phyloP scores from a whole-genome alignment of 176 grass and related monocot species.

The Musa itinerans region DNA sequence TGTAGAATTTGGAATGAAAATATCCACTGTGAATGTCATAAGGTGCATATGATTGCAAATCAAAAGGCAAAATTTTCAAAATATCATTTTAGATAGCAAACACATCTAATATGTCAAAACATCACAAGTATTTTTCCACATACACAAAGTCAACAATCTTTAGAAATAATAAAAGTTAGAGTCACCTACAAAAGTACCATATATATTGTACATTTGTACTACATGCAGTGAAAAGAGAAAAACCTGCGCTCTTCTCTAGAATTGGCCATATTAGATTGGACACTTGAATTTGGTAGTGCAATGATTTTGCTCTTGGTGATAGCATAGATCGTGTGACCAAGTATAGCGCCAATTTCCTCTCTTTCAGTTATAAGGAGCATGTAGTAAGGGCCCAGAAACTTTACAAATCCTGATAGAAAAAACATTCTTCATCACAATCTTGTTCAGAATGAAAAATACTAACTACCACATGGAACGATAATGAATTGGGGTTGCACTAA shows the following conservation, averaged over 20 bases:
- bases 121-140: not conserved
- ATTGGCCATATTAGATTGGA: conserved; percentile 28
- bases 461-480: not conserved
- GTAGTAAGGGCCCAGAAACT: conserved; percentile 83
- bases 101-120: not conserved
- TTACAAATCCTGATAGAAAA: conserved; percentile 63
- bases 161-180: not conserved
- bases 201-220: too few relatives aligned
- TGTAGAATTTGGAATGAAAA: not conserved
- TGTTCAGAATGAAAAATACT: not conserved
- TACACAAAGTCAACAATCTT: too few relatives aligned
- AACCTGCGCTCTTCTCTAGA: conserved; percentile 54
- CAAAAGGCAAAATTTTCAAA: not conserved
- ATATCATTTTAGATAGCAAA: not conserved
- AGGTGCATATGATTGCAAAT: not conserved
- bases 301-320: conserved; percentile 61
- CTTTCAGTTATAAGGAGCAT: conserved; percentile 87
- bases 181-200: too few relatives aligned
- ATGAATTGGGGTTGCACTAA: not conserved
- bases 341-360: conserved; percentile 65
- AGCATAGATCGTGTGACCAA: conserved; percentile 72
- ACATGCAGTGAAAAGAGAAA: not conserved
- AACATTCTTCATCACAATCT: conserved; percentile 1
- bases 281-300: conserved; percentile 50
- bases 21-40: not conserved